Conservation (phyloP, 2,329 filamentous ascomycete species). For the Ophiocordyceps australis region DNA sequence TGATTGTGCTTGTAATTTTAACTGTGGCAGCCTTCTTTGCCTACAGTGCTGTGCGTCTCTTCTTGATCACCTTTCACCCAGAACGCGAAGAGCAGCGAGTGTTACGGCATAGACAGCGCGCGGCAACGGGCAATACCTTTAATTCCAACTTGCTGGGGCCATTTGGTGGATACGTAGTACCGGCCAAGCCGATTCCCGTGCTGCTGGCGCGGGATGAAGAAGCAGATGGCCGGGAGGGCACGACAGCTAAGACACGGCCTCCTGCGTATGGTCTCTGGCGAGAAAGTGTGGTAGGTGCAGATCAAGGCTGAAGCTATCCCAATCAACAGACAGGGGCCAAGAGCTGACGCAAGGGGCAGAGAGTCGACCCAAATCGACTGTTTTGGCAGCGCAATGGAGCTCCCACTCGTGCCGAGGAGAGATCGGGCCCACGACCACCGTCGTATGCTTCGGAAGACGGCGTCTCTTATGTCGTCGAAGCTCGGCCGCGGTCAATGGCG, state of each 20-base stretch:
- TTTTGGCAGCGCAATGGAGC: conserved; percentile 57
- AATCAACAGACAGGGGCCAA: no score
- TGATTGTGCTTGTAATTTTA: conserved; percentile 64
- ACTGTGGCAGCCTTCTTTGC: conserved; percentile 63
- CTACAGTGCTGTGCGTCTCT: conserved; percentile 58
- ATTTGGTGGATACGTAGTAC: conserved; percentile 54
- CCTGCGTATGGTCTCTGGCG: conserved; percentile 79
- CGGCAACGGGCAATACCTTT: conserved; percentile 19
- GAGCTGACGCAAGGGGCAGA: no score
- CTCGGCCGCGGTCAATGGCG: conserved; percentile 40
- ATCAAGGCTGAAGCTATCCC: conserved; percentile 3
- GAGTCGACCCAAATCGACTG: conserved; percentile 63
- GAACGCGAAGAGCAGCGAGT: conserved; percentile 10
- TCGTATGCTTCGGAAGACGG: conserved; percentile 65
- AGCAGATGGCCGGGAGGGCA: conserved; percentile 34
- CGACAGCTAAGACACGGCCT: conserved; percentile 42
- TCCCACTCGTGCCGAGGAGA: conserved; percentile 8
- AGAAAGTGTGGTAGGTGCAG: conserved; percentile 52
- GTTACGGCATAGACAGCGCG: no score
- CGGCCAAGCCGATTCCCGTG: conserved; percentile 57
- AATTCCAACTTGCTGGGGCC: no score
- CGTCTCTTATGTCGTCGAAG: conserved; percentile 53
- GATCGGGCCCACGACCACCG: conserved; percentile 38
- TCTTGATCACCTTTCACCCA: conserved; percentile 41
- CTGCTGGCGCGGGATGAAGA: conserved; percentile 61